phyloP scores from a whole-genome alignment of 495 filamentous ascomycete species.

The Sordaria brevicollis region DNA sequence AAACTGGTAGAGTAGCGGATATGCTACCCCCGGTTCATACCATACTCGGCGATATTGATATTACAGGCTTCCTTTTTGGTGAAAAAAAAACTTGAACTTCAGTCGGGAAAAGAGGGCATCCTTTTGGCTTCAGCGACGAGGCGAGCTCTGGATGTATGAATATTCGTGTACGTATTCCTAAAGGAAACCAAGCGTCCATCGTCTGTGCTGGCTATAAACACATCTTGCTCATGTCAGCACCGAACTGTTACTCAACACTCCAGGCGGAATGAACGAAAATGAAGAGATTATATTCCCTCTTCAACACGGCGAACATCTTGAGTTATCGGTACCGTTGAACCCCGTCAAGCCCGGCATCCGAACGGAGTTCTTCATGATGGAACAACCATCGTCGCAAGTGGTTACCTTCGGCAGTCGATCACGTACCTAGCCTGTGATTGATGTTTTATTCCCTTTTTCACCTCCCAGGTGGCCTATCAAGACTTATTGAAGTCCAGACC shows the following conservation, averaged over 20 bases:
- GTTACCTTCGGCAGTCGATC: slow-evolving; percentile 18
- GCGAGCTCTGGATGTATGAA: too few species aligned
- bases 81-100: not conserved
- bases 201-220: not conserved
- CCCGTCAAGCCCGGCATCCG: not conserved
- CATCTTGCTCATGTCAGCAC: not conserved
- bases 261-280: not conserved
- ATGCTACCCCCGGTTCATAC: not conserved
- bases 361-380: slow-evolving; percentile 7
- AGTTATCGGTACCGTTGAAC: not conserved
- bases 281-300: too few species aligned
- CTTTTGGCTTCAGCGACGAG: too few species aligned
- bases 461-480: not conserved
- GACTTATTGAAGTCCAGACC: not conserved
- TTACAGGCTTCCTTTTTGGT: not conserved
- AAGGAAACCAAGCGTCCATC: not conserved
- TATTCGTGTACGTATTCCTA: too few species aligned
- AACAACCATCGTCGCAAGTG: slow-evolving; percentile 21
- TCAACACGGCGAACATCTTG: not conserved
- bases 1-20: not conserved
- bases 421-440: slow-evolving; percentile 3
- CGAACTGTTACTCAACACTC: not conserved
- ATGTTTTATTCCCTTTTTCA: not conserved
- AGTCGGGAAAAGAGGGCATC: too few species aligned
- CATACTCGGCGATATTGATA: not conserved